phyloP scores from a whole-genome alignment of 192 early-diverging fungal genomes.

The Pilaira anomala region DNA sequence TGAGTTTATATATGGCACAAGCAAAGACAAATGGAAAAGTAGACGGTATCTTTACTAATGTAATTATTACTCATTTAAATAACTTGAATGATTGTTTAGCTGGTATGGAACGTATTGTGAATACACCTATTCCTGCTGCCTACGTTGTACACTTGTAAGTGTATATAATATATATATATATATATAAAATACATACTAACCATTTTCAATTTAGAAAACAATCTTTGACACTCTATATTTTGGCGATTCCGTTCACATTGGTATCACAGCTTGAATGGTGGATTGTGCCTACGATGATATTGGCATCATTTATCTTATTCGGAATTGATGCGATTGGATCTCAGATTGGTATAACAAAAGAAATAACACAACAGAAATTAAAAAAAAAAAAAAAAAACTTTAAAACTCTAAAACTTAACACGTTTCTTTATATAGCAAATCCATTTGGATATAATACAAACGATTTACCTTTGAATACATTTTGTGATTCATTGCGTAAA shows the following conservation, averaged over 20 bases:
- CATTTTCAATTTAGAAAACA: constrained; percentile 49
- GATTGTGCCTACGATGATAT: constrained; percentile 32
- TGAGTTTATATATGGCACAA: constrained; percentile 51
- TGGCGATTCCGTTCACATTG: constrained; percentile 70
- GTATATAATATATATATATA: background rate
- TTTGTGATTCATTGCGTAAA: constrained; percentile 53
- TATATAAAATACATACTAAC: background rate
- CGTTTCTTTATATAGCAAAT: constrained; percentile 18
- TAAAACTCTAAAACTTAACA: no score
- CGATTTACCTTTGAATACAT: constrained; percentile 54
- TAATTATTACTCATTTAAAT: constrained; percentile 50
- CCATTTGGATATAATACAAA: constrained; percentile 52
- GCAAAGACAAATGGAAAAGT: constrained; percentile 45
- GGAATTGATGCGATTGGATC: constrained; percentile 79
- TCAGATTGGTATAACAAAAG: constrained; percentile 59
- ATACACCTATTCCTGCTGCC: constrained; percentile 73
- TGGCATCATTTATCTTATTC: constrained; percentile 60
- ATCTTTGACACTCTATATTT: constrained; percentile 64
- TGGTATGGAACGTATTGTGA: constrained; percentile 65
- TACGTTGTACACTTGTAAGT: constrained; percentile 72
- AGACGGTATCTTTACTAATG: constrained; percentile 46
- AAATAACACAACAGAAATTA: background rate
- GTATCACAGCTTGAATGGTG: constrained; percentile 57
- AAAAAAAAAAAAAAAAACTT: background rate
- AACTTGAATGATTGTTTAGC: constrained; percentile 56